These are phyloP conservation scores for Cercospora berteroae DNA, from an alignment of 2,329 filamentous ascomycete species.

Conservation along the genomic window DNA sequence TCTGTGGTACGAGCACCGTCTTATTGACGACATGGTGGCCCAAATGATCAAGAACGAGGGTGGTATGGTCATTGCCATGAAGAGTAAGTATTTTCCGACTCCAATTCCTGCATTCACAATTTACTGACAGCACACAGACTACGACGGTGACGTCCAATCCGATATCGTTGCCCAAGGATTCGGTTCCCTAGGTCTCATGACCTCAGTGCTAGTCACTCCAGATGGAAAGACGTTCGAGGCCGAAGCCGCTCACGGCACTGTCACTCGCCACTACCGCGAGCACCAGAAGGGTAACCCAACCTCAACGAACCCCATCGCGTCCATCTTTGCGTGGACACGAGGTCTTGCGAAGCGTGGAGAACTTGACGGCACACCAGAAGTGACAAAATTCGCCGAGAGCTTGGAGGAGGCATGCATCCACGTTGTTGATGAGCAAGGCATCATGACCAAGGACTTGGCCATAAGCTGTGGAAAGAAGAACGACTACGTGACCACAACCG, in stretches of 20 bases:
- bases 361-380: conserved; percentile 87
- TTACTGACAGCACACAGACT: conserved; percentile 60
- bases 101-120: background rate
- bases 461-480: conserved; percentile 86
- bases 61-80: conserved; percentile 95
- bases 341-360: conserved; percentile 89
- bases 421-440: conserved; percentile 86
- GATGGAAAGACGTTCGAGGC: conserved; percentile 97
- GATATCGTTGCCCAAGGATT: conserved; percentile 98
- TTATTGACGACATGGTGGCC: conserved; percentile 99
- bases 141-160: conserved; percentile 97
- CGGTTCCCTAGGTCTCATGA: conserved; percentile 97
- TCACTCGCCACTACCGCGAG: conserved; percentile 97
- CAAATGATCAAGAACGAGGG: conserved; percentile 99
- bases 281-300: conserved; percentile 98
- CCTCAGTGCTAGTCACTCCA: conserved; percentile 92
- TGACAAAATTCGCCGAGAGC: conserved; percentile 85
- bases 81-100: conserved; percentile 64
- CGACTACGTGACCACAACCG: conserved; percentile 85
- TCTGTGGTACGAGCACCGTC: conserved; percentile 98
- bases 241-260: conserved; percentile 96
- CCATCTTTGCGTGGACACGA: conserved; percentile 98
- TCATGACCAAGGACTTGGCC: conserved; percentile 99
- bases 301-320: conserved; percentile 97
- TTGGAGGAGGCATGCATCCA: conserved; percentile 93